Conservation (phyloP, 208 protist genomes). For the Acanthamoeba royreba region DNA sequence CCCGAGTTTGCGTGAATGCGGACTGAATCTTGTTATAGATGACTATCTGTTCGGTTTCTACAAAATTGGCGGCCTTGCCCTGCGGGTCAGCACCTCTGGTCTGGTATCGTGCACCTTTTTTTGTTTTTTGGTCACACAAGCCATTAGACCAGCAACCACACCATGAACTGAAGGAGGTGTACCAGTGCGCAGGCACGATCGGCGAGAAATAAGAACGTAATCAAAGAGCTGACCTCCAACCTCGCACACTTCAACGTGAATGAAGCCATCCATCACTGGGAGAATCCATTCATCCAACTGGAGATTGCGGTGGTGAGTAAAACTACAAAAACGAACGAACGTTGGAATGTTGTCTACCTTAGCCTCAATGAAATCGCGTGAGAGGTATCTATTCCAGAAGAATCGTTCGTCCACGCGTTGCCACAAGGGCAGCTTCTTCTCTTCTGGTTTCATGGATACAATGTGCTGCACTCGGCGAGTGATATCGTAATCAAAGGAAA, state of each 20-base stretch:
- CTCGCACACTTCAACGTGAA: conserved; percentile 34
- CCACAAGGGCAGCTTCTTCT: not conserved
- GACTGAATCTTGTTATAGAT: conserved; percentile 28
- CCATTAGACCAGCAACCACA: too few relatives aligned
- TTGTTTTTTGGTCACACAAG: not conserved
- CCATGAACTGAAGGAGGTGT: not conserved
- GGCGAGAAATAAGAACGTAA: conserved; percentile 15
- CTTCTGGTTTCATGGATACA: not conserved
- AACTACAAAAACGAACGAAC: not conserved
- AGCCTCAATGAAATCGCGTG: conserved; percentile 41
- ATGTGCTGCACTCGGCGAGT: conserved; percentile 12
- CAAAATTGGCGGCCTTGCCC: conserved; percentile 80
- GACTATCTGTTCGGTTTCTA: conserved; percentile 80
- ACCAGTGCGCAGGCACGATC: conserved; percentile 36
- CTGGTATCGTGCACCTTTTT: conserved; percentile 72
- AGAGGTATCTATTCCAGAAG: conserved; percentile 71
- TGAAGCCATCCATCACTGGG: conserved; percentile 68
- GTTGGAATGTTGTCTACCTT: too few relatives aligned
- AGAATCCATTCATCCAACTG: conserved; percentile 55
- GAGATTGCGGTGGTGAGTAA: not conserved
- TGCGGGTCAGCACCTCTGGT: conserved; percentile 69
- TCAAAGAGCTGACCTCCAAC: not conserved
- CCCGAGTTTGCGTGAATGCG: conserved; percentile 75
- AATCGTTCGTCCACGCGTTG: conserved; percentile 59
- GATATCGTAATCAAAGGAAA: conserved; percentile 36